A percentile compares a stretch with the other conserved stretches of the same genome.
Evolutionary conservation across 176 grass and related monocot species (phyloP).

Genomic region (Aegilops speltoides): DNA sequence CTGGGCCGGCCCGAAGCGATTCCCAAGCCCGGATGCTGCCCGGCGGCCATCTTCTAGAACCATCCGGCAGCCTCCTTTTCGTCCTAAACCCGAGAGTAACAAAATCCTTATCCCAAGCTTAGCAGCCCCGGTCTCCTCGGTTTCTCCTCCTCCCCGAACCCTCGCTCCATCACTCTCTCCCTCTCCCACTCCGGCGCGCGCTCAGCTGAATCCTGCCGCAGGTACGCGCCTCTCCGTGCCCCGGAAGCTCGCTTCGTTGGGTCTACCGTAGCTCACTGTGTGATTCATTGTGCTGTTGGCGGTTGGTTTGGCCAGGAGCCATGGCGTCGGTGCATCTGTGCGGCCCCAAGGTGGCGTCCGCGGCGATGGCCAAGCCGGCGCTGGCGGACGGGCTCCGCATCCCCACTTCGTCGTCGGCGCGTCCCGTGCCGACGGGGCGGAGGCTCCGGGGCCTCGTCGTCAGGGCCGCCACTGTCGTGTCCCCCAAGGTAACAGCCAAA

Average conservation of each 20-base stretch:
- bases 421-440: slow-evolving; percentile 27
- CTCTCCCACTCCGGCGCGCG: background rate
- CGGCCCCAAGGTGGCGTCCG: slow-evolving; percentile 8
- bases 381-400: slow-evolving; percentile 37
- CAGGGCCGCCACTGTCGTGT: slow-evolving; percentile 61
- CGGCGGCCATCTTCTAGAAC: slow-evolving; percentile 47
- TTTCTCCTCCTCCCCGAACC: background rate
- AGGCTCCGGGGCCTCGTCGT: slow-evolving; percentile 46
- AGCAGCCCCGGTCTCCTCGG: background rate
- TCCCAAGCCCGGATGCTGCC: no score
- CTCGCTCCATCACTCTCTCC: background rate
- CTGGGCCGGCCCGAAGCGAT: no score
- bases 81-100: slow-evolving; percentile 2
- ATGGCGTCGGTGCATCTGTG: slow-evolving; percentile 60
- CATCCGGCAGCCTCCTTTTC: slow-evolving; percentile 13
- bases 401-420: background rate
- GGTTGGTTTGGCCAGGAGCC: background rate
- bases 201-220: background rate
- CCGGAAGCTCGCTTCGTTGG: background rate
- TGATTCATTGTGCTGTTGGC: background rate
- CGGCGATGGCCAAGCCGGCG: slow-evolving; percentile 25
- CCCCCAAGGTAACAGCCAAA: slow-evolving; percentile 55
- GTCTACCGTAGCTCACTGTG: background rate
- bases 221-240: background rate
- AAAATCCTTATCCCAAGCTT: slow-evolving; percentile 39